Conservation (phyloP, 257 asterid genomes). For the Nicotiana undulata region DNA sequence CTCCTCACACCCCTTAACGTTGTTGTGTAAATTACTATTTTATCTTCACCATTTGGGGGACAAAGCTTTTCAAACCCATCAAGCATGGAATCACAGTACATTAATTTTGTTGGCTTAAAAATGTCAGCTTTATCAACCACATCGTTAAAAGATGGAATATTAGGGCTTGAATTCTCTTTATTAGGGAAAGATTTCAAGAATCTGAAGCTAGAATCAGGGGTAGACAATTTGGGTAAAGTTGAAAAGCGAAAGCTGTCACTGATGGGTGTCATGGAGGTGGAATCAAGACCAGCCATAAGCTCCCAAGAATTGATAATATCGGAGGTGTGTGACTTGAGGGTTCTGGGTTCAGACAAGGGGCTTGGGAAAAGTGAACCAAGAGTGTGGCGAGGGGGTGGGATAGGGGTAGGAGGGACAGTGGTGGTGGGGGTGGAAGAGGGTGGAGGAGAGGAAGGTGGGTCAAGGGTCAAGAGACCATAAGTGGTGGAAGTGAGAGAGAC, state of each 20-base stretch:
- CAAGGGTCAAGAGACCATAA: constrained; percentile 71
- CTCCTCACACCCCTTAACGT: constrained; percentile 78
- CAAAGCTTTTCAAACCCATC: constrained; percentile 39
- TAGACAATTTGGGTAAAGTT: constrained; percentile 6
- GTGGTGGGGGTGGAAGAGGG: not conserved
- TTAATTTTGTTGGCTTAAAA: not conserved
- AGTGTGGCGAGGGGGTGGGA: constrained; percentile 56
- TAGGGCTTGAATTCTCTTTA: constrained; percentile 30
- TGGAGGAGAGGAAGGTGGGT: constrained; percentile 35
- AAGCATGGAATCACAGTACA: constrained; percentile 5
- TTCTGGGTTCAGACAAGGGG: constrained; percentile 45
- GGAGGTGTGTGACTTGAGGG: constrained; percentile 25
- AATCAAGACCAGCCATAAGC: constrained; percentile 79
- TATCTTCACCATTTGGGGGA: constrained; percentile 76
- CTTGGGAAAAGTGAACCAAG: constrained; percentile 59
- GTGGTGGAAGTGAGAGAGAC: constrained; percentile 96
- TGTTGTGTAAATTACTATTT: constrained; percentile 72
- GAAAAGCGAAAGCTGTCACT: constrained; percentile 46
- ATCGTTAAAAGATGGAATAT: not conserved
- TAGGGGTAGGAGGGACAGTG: constrained; percentile 27
- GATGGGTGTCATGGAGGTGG: constrained; percentile 17
- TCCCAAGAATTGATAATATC: constrained; percentile 87
- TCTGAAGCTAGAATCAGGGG: constrained; percentile 37
- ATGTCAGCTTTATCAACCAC: constrained; percentile 21
- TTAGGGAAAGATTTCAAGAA: constrained; percentile 6